Base-by-base conservation (phyloP, 345 rosid genomes). In the Noccaea caerulescens region DNA sequence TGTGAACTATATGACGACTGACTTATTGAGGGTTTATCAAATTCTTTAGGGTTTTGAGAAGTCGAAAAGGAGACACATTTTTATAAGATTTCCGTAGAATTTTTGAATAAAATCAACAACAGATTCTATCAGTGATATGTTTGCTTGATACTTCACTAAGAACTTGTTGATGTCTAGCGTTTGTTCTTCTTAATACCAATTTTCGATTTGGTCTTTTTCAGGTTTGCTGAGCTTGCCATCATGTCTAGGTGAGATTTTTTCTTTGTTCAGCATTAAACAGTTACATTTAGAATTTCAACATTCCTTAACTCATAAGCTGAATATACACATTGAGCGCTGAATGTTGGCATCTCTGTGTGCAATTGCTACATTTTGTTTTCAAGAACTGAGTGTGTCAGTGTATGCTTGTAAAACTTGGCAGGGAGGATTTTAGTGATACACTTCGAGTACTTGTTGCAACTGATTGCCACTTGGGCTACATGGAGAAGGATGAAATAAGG, bases 401-500 rank as follows among this genome's bases (percentile, higher is more conserved):
- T 55, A n/a, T 49, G 65, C 14, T 69, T 63, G 55, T 63, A 12
- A 63, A 53, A 72, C 7, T 63, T 63, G 60, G 5, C 83, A 91
- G 97, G 75, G 93, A 88, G 78, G 93, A 88, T 79, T 59, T 37
- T 18, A 66, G 82, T 30, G 59, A 81, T 79, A 89, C 87, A 7
- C 92, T 94, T 23, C 83, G 93, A 11, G 47, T 94, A 57, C 96
- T 94, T 63, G 95, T 94, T 54, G 99, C 96, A 4, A 91, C 97
- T 8, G 99, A 94, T 82, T 89, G 94, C 66, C 99, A 94, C 77
- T 73, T 94, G 67, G 99, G 99, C 6, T 94, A 89, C 61, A 83
- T 91, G 99, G 99, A 91, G 90, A 94, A 94, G 76, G 98, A 94
- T 80, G 99, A 94, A 77, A 75, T 94, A 53, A 80, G 99, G 51